Percentiles rank a stretch among this genome's conserved stretches.
Evolutionary conservation across 768 basidiomycete genomes (phyloP).

Genomic region (Cystobasidiopsis lactophilus): DNA sequence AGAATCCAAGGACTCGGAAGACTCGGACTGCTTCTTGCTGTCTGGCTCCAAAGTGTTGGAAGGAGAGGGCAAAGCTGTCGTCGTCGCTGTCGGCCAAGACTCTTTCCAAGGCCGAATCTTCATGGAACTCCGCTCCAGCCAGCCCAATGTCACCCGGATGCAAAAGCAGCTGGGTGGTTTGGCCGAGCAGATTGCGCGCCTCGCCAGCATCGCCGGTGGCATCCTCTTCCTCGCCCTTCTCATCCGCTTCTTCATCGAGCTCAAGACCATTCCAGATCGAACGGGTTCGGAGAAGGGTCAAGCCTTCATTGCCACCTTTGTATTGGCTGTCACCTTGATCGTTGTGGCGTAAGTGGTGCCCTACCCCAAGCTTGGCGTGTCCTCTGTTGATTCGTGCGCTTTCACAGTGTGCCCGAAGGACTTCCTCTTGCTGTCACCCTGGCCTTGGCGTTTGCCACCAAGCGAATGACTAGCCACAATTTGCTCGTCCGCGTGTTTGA

Average conservation of each 20-base stretch:
- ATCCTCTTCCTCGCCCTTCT: constrained; percentile 4
- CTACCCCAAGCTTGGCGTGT: background rate
- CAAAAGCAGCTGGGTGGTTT: constrained; percentile 7
- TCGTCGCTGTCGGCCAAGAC: constrained; percentile 2
- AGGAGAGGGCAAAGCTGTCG: constrained; percentile 2
- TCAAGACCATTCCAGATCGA: constrained; percentile 6
- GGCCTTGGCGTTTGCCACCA: constrained; percentile 8
- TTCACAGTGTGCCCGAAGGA: background rate
- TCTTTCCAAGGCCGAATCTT: constrained; percentile 10
- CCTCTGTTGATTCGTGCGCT: background rate
- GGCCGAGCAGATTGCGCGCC: constrained; percentile 6
- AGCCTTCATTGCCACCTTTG: constrained; percentile 4
- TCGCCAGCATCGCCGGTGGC: constrained; percentile 5
- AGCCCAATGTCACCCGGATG: constrained; percentile 9
- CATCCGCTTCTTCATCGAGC: constrained; percentile 4
- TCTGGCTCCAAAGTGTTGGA: constrained; percentile 7
- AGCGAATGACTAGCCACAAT: constrained; percentile 9
- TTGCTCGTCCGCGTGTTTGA: constrained; percentile 8
- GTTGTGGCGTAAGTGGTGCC: constrained; percentile 5
- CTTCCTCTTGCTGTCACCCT: constrained; percentile 8
- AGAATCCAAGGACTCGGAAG: background rate
- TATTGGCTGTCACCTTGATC: constrained; percentile 7
- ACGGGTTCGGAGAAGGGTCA: constrained; percentile 8
- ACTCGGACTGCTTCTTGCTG: constrained; percentile 2
- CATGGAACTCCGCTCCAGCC: constrained; percentile 7